Conservation (phyloP, 441 rosid genomes). For the Eutrema salsugineum region DNA sequence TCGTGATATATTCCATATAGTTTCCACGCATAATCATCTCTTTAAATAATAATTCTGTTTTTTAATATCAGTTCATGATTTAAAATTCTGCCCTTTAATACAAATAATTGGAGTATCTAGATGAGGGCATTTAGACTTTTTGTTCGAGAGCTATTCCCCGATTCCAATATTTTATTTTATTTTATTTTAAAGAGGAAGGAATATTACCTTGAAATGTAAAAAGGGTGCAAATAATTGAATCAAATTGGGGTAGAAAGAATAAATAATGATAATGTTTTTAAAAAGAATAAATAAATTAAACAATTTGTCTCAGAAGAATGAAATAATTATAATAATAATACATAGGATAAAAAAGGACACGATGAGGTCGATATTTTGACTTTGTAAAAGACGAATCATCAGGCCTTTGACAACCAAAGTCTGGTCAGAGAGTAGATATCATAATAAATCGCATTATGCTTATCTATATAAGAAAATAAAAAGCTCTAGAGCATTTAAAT, state of each 20-base stretch:
- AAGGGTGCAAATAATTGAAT: constrained; percentile 9
- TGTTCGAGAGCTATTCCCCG: not conserved
- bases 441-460: not conserved
- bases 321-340: not conserved
- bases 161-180: not conserved
- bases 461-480: not conserved
- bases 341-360: not conserved
- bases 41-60: not conserved
- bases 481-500: not conserved
- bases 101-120: not conserved
- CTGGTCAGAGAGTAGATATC: constrained; percentile 8
- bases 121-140: not conserved
- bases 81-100: not conserved
- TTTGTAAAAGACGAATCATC: constrained; percentile 17
- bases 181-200: not conserved
- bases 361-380: constrained; percentile 7
- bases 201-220: constrained; percentile 15
- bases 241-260: not conserved
- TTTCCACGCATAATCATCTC: constrained; percentile 25
- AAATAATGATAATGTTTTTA: not conserved
- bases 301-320: not conserved
- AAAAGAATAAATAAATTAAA: not conserved
- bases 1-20: constrained; percentile 23
- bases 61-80: not conserved
- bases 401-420: constrained; percentile 16